A percentile compares a stretch with the other conserved stretches of the same genome.
Conservation (phyloP, 108 stramenopile species). For the Cyclotella kingstonii region DNA sequence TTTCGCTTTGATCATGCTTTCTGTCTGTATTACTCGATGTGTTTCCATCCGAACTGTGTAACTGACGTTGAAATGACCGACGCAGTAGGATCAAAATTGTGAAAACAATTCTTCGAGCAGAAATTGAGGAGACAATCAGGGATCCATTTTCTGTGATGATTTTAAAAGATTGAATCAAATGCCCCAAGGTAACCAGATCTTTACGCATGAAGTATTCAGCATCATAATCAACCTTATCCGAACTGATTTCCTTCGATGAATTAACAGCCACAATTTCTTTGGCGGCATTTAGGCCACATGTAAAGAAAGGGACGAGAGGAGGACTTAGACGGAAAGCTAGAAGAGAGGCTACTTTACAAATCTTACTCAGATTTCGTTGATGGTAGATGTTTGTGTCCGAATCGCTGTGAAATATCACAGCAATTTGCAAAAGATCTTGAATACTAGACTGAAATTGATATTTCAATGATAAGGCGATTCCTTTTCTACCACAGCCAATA, state of each 20-base stretch:
- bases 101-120: conserved; percentile 14
- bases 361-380: not conserved
- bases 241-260: not conserved
- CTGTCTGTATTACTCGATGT: not conserved
- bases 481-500: conserved; percentile 11
- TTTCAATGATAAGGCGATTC: conserved; percentile 12
- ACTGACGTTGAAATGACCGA: conserved; percentile 8
- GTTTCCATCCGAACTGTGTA: not conserved
- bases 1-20: not conserved
- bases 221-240: not conserved
- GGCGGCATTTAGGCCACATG: not conserved
- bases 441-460: not conserved
- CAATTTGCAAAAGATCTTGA: not conserved
- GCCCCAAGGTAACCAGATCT: conserved; percentile 19
- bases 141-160: not conserved
- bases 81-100: conserved; percentile 22
- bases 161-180: not conserved
- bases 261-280: not conserved
- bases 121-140: conserved; percentile 6
- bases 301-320: conserved; percentile 19
- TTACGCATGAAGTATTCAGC: conserved; percentile 14
- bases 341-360: conserved; percentile 5
- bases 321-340: conserved; percentile 36
- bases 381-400: not conserved
- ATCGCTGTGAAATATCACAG: not conserved